Evolutionary conservation across 331 rosid genomes (phyloP).

Genomic region (Rhamnella rubrinervis): DNA sequence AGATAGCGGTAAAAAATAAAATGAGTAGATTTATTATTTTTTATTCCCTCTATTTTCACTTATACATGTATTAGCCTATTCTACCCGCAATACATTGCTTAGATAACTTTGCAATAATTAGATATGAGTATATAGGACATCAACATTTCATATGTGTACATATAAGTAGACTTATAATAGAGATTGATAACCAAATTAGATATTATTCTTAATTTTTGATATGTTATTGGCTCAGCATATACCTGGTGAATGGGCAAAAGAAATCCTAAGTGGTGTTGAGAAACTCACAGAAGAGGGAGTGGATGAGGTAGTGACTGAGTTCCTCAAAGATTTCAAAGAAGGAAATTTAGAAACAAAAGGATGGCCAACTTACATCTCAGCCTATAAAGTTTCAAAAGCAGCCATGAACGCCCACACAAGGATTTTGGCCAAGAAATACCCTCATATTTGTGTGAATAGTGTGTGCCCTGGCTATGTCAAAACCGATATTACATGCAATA

Average conservation of each 20-base stretch:
- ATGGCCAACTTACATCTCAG: slow-evolving; percentile 52
- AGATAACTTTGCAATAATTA: no score
- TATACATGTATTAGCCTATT: no score
- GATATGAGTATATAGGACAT: no score
- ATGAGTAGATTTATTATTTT: no score
- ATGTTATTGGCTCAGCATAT: not conserved
- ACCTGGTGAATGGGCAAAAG: not conserved
- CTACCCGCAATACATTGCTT: no score
- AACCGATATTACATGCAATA: no score
- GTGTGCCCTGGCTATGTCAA: slow-evolving; percentile 18
- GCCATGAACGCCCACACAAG: slow-evolving; percentile 60
- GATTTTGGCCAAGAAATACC: slow-evolving; percentile 44
- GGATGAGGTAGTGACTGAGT: slow-evolving; percentile 48
- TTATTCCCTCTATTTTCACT: no score
- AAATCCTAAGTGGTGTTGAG: not conserved
- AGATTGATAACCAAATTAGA: no score
- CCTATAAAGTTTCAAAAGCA: slow-evolving; percentile 59
- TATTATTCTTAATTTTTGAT: no score
- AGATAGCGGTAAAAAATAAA: no score
- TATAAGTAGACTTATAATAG: no score
- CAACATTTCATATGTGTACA: no score
- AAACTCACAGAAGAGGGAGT: slow-evolving; percentile 47
- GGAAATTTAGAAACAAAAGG: slow-evolving; percentile 40
- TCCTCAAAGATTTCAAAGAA: slow-evolving; percentile 47
- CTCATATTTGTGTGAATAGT: slow-evolving; percentile 5